Percentiles rank a stretch among this genome's conserved stretches.
phyloP scores from a whole-genome alignment of 1,284 basidiomycete genomes.

The Gymnopus androsaceus region DNA sequence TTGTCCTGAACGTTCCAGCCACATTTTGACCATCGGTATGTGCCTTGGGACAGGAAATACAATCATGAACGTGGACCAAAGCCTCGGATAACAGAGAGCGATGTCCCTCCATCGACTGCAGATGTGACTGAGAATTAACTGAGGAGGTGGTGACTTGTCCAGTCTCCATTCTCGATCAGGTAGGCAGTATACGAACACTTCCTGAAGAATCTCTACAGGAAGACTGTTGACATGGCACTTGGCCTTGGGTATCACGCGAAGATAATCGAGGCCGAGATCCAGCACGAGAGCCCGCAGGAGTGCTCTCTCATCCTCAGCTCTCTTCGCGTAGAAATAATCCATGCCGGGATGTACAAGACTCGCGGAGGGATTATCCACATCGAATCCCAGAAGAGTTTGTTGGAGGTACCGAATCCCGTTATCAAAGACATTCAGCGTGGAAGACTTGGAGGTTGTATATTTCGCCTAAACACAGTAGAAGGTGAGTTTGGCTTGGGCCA shows the following conservation, averaged over 20 bases:
- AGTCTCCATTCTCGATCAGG: background rate
- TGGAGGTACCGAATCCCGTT: background rate
- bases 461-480: too few species aligned
- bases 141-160: background rate
- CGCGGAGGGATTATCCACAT: background rate
- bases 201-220: background rate
- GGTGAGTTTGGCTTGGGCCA: too few species aligned
- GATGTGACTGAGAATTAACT: background rate
- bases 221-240: background rate
- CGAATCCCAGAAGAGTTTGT: background rate
- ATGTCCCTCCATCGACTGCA: background rate
- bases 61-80: slow-evolving; percentile 1
- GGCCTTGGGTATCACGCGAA: background rate
- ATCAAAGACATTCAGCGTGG: too few species aligned
- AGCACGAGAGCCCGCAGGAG: background rate
- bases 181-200: background rate
- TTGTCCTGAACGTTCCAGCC: background rate
- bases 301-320: background rate
- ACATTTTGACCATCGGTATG: background rate
- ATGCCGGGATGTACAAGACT: background rate
- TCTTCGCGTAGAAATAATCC: background rate
- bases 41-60: background rate
- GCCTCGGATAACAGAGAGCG: background rate
- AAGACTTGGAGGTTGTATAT: too few species aligned
- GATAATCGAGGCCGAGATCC: background rate